These are phyloP conservation scores for Chlorella vulgaris DNA, from an alignment of 139 green algal genomes.

Conservation along the genomic window DNA sequence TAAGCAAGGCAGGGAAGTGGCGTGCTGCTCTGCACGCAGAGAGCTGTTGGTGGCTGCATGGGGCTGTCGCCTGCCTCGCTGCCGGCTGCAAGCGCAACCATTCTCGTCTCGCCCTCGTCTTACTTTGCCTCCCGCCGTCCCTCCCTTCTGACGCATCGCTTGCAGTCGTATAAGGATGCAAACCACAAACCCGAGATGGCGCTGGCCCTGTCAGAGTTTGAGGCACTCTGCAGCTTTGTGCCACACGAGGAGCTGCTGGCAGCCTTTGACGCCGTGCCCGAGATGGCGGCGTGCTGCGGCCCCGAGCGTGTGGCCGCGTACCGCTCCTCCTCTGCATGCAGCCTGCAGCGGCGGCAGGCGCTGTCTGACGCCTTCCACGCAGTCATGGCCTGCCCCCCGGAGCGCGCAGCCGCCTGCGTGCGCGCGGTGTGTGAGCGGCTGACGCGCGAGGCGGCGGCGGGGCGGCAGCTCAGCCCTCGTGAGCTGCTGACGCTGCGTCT, in stretches of 20 bases:
- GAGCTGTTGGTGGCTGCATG: no score
- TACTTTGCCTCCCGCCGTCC: no score
- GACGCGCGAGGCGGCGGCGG: constrained; percentile 20
- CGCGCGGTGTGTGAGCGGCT: constrained; percentile 63
- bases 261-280: constrained; percentile 54
- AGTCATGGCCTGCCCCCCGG: constrained; percentile 80
- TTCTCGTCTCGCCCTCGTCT: no score
- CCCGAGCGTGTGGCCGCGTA: constrained; percentile 23
- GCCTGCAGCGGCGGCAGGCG: constrained; percentile 17
- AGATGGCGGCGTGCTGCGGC: constrained; percentile 57
- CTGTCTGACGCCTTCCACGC: constrained; percentile 78
- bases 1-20: no score
- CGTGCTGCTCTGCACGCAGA: no score
- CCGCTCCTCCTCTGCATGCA: background rate
- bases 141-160: no score
- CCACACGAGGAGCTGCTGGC: constrained; percentile 57
- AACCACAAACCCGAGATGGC: constrained; percentile 99
- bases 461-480: constrained; percentile 51
- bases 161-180: constrained; percentile 90
- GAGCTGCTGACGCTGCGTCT: constrained; percentile 85
- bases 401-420: constrained; percentile 47
- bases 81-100: no score
- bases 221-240: constrained; percentile 93
- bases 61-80: no score
- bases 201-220: constrained; percentile 89